Evolutionary conservation across 805 yeast genomes (phyloP).

Genomic region (Clavispora santaluciae): DNA sequence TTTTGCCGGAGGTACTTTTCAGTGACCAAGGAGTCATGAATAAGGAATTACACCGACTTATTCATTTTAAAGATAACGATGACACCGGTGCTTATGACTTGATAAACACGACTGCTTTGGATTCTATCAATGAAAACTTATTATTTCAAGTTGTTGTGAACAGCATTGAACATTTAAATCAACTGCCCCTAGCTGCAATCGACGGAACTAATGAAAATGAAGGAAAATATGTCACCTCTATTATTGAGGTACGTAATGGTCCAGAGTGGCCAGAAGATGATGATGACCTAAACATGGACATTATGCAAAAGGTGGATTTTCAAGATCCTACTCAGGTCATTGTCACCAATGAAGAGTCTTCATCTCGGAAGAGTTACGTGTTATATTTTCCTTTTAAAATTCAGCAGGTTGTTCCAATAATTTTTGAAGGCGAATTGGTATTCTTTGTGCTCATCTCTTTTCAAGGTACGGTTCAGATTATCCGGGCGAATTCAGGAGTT

Average conservation of each 20-base stretch:
- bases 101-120: conserved; percentile 23
- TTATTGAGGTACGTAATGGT: conserved; percentile 40
- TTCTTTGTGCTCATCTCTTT: conserved; percentile 57
- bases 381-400: conserved; percentile 44
- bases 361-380: conserved; percentile 27
- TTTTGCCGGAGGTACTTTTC: conserved; percentile 33
- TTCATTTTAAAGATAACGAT: conserved; percentile 19
- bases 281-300: conserved; percentile 28
- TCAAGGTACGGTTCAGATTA: conserved; percentile 48
- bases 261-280: conserved; percentile 37
- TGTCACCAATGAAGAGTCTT: conserved; percentile 34
- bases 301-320: conserved; percentile 40
- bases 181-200: too few relatives aligned
- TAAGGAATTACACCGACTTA: conserved; percentile 25
- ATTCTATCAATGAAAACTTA: conserved; percentile 32
- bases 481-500: conserved; percentile 42
- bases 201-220: not conserved
- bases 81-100: conserved; percentile 16
- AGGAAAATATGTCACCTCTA: conserved; percentile 16
- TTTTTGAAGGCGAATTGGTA: conserved; percentile 26
- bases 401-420: conserved; percentile 41
- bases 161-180: conserved; percentile 22
- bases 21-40: conserved; percentile 28
- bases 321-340: conserved; percentile 43
- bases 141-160: conserved; percentile 34